Evolutionary conservation across 169 alveolate species (phyloP).

Genomic region (Babesia ovis): DNA sequence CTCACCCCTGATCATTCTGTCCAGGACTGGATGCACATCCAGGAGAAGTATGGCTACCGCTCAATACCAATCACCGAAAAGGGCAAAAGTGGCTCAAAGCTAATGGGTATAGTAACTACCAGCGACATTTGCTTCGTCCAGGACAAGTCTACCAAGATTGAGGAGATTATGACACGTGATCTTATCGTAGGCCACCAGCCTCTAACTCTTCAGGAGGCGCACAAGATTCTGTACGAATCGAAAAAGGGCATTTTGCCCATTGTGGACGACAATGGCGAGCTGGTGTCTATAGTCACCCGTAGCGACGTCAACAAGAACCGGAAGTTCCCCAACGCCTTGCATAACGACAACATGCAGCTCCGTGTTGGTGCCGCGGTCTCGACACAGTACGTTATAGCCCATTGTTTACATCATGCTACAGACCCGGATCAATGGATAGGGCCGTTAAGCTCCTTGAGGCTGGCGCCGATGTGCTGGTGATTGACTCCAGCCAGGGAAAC

Average conservation of each 20-base stretch:
- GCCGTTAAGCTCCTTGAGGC: constrained; percentile 70
- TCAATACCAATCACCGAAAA: constrained; percentile 87
- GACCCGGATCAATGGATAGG: constrained; percentile 64
- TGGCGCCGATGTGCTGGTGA: constrained; percentile 80
- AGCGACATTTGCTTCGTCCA: constrained; percentile 85
- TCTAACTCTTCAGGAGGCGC: constrained; percentile 83
- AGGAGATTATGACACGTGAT: constrained; percentile 84
- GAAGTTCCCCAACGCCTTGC: constrained; percentile 86
- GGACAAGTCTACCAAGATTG: constrained; percentile 76
- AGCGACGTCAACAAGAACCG: constrained; percentile 85
- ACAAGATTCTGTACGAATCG: constrained; percentile 73
- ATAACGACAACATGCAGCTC: constrained; percentile 85
- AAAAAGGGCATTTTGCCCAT: constrained; percentile 87
- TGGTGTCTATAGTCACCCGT: constrained; percentile 86
- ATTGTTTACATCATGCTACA: not conserved
- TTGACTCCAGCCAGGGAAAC: constrained; percentile 93
- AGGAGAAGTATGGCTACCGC: constrained; percentile 70
- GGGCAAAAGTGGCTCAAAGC: constrained; percentile 84
- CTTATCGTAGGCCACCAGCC: constrained; percentile 82
- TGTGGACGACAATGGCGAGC: constrained; percentile 80
- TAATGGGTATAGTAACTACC: constrained; percentile 85
- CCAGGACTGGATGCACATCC: constrained; percentile 77
- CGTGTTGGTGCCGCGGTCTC: constrained; percentile 87
- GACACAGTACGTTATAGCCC: constrained; percentile 52
- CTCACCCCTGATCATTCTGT: constrained; percentile 84